Evolutionary conservation across 2,329 filamentous ascomycete species (phyloP).

Genomic region (Beauveria sp.): DNA sequence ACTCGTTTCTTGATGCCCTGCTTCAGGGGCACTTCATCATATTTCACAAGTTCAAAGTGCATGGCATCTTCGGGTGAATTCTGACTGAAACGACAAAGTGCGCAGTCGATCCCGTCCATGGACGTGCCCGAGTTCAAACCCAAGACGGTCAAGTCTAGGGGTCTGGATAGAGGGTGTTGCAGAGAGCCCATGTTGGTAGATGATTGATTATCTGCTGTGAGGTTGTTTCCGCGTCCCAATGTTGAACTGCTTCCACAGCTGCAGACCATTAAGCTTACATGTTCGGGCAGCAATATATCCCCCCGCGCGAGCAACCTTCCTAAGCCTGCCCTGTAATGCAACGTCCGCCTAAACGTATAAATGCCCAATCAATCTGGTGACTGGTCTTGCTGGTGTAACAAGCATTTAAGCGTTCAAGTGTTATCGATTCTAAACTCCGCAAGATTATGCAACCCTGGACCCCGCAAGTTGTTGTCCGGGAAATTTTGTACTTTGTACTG

Average conservation of each 20-base stretch:
- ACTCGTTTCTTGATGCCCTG: conserved; percentile 46
- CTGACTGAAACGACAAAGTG: conserved; percentile 48
- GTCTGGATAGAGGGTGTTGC: not conserved
- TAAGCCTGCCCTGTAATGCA: not conserved
- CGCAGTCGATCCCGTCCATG: conserved; percentile 53
- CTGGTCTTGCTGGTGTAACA: not conserved
- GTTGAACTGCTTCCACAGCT: not conserved
- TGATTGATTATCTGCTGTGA: not conserved
- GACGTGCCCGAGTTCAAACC: conserved; percentile 43
- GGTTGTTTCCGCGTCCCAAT: not conserved
- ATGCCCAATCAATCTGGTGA: no score
- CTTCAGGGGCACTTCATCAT: conserved; percentile 48
- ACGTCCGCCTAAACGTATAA: no score
- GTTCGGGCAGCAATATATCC: not conserved
- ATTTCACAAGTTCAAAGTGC: conserved; percentile 49
- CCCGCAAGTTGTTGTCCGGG: not conserved
- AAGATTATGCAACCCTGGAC: not conserved
- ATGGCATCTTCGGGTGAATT: conserved; percentile 41
- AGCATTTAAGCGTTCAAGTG: not conserved
- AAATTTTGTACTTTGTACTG: not conserved
- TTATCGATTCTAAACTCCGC: not conserved
- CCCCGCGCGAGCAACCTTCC: not conserved
- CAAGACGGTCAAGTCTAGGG: conserved; percentile 43
- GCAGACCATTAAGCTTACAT: not conserved
- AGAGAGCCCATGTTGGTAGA: not conserved